These are phyloP conservation scores for Umbelopsis vinacea DNA, from an alignment of 192 early-diverging fungal species.

Conservation along the genomic window DNA sequence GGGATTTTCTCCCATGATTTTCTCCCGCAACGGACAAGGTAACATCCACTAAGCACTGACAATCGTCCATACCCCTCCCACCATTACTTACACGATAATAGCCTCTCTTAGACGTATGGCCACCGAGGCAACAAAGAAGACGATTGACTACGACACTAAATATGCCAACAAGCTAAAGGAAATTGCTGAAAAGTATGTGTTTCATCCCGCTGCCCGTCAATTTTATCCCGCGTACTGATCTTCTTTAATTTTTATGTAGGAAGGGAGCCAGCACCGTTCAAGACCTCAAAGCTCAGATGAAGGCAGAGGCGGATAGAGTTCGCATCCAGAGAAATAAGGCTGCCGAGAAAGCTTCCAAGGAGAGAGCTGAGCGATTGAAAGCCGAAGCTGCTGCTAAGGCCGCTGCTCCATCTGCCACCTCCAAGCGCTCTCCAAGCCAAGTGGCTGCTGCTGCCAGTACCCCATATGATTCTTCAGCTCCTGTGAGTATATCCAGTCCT, in stretches of 20 bases:
- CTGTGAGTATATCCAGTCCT: constrained; percentile 24
- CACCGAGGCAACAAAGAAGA: constrained; percentile 16
- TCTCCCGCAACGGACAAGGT: constrained; percentile 1
- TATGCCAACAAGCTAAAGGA: constrained; percentile 45
- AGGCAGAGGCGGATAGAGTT: constrained; percentile 27
- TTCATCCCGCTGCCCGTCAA: neutral
- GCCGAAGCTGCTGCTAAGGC: constrained; percentile 13
- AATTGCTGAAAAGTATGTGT: constrained; percentile 37
- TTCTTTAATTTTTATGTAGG: constrained; percentile 5
- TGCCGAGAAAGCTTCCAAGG: constrained; percentile 22
- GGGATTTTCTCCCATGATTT: constrained; percentile 15
- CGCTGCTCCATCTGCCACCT: neutral
- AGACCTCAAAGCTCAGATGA: constrained; percentile 34
- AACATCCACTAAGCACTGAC: neutral
- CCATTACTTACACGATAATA: neutral
- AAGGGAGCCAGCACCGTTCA: constrained; percentile 38
- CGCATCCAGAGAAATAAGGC: constrained; percentile 11
- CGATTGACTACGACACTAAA: constrained; percentile 40
- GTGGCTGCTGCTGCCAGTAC: constrained; percentile 23
- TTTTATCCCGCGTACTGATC: neutral
- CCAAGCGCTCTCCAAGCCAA: constrained; percentile 15
- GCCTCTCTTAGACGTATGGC: constrained; percentile 26
- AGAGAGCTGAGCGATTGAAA: neutral
- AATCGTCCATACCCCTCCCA: neutral
- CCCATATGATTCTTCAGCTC: constrained; percentile 44